phyloP scores from a whole-genome alignment of 768 basidiomycete genomes.

The Lactarius psammicola region DNA sequence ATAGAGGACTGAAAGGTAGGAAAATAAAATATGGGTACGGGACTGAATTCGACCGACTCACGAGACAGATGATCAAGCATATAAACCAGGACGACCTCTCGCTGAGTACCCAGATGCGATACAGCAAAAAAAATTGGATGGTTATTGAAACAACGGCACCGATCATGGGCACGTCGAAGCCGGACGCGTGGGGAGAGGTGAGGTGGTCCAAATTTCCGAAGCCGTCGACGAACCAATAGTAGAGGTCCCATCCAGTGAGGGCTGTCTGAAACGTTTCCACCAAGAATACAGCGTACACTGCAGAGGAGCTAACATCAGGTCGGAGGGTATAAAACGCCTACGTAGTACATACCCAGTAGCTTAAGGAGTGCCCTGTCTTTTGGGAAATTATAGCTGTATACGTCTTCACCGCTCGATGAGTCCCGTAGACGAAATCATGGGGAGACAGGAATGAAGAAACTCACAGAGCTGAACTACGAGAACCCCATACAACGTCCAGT shows the following conservation, averaged over 20 bases:
- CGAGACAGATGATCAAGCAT: not conserved
- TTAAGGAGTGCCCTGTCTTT: constrained; percentile 2
- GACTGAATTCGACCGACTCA: not conserved
- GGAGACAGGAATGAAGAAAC: constrained; percentile 3
- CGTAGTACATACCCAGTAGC: not conserved
- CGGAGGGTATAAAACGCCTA: not conserved
- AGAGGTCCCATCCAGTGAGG: constrained; percentile 33
- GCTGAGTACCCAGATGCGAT: constrained; percentile 32
- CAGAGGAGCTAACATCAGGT: not conserved
- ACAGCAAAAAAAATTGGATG: constrained; percentile 37
- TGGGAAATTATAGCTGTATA: constrained; percentile 21
- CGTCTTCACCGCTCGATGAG: constrained; percentile 4
- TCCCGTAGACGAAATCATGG: no score
- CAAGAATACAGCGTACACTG: constrained; percentile 33
- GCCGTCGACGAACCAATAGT: constrained; percentile 35
- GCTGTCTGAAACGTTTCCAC: constrained; percentile 32
- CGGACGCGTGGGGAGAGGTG: constrained; percentile 26
- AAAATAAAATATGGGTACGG: no score
- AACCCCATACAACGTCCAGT: constrained; percentile 33
- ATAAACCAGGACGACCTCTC: not conserved
- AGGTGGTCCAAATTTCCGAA: constrained; percentile 34
- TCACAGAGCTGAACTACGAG: constrained; percentile 35
- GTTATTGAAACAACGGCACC: constrained; percentile 32
- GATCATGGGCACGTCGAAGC: constrained; percentile 34
- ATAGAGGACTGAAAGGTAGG: not conserved